Evolutionary conservation across 768 basidiomycete genomes (phyloP), one percentile per base, ranked within the genome.

Genomic region (Mycena latifolia): DNA sequence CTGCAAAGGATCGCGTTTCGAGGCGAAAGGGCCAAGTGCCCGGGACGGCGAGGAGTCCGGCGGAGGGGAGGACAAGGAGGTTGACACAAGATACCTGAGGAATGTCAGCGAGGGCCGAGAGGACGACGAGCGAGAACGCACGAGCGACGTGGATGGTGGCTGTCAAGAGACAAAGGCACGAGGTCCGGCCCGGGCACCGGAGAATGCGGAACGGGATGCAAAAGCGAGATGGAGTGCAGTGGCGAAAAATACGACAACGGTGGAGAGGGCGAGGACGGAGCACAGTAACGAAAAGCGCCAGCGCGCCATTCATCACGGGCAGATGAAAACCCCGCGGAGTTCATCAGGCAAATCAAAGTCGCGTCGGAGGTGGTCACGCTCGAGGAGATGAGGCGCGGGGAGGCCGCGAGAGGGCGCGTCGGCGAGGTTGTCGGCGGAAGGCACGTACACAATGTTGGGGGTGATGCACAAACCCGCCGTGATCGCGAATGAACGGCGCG

Each of bases 381-480:
- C 47, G 24, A 1, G 25, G 35, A 50, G 6, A 11, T 59, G 35
- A 5, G 47, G 25, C 3, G 55, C 41, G 22, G 56, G 31, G 12
- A 47, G 7, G 18, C 57, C 37, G 27, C 57, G 57, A 1, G 57
- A 59, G 11, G 57, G 57, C 1, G 57, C n/a, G n/a, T n/a, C n/a
- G n/a, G n/a, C n/a, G n/a, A n/a, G n/a, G n/a, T n/a, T n/a, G n/a
- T n/a, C n/a, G 47, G 14, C 50, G 10, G 57, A 59, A 8, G 57
- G 47, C 0, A 59, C 47, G 35, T 50, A 59, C 2, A 59, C 47
- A 3, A 59, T 24, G 14, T 28, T 14, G 2, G 57, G 57, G 0
- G 57, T 59, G 20, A 59, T 58, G 31, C 15, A n/a, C 0, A 25
- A 17, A 3, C 35, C 37, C 6, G 57, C 25, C 2, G 37, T 28